These are phyloP conservation scores for Skeletonema menzelii DNA, from an alignment of 108 stramenopile genomes.

Conservation along the genomic window DNA sequence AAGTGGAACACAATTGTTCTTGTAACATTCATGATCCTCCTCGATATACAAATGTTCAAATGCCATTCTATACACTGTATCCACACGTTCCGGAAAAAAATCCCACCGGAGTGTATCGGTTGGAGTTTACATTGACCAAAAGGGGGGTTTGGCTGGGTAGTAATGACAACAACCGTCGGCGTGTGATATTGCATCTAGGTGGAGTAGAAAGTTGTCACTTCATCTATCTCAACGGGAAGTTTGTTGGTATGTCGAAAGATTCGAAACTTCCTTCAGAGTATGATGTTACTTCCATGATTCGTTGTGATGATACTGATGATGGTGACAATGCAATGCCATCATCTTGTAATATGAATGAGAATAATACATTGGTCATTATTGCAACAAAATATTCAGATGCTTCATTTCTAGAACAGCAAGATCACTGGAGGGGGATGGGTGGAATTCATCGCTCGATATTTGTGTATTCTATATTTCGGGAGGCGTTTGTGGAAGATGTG, in stretches of 20 bases:
- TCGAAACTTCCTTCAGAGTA: conserved; percentile 78
- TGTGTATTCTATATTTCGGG: conserved; percentile 59
- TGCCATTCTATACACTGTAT: conserved; percentile 32
- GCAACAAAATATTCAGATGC: conserved; percentile 89
- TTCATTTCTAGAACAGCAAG: conserved; percentile 91
- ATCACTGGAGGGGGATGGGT: conserved; percentile 95
- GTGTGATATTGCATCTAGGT: conserved; percentile 63
- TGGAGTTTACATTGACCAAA: conserved; percentile 45
- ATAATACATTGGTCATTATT: conserved; percentile 56
- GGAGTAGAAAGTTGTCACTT: conserved; percentile 78
- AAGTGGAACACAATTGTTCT: background rate
- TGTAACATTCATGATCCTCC: conserved; percentile 40
- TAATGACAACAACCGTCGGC: conserved; percentile 5
- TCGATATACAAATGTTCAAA: conserved; percentile 66
- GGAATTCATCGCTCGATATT: conserved; percentile 93
- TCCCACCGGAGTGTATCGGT: conserved; percentile 83
- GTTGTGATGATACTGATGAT: conserved; percentile 1
- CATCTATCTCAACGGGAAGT: conserved; percentile 72
- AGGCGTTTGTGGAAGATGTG: conserved; percentile 74
- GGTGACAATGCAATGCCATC: background rate
- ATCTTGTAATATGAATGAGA: conserved; percentile 14
- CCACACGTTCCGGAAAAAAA: conserved; percentile 57
- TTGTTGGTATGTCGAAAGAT: conserved; percentile 85
- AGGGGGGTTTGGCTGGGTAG: conserved; percentile 38
- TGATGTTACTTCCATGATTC: conserved; percentile 39